Percentiles rank a stretch among this genome's conserved stretches.
These are phyloP conservation scores for Cystobasidium pallidum DNA, from an alignment of 1,284 basidiomycete genomes.

Conservation along the genomic window DNA sequence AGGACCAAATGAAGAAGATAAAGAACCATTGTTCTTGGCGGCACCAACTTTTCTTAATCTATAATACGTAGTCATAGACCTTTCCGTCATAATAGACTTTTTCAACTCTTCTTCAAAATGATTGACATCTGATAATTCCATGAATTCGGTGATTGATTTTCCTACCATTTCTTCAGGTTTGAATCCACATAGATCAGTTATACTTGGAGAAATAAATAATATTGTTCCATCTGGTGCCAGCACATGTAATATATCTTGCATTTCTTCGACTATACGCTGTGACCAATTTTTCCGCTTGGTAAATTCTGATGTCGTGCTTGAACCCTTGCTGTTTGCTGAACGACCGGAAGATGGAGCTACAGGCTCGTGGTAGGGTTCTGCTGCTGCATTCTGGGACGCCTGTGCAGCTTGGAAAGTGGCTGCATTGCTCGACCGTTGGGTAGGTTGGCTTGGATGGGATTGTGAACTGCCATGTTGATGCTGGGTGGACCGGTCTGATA, in stretches of 20 bases:
- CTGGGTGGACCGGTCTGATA: not conserved
- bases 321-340: constrained; percentile 20
- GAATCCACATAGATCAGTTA: constrained; percentile 74
- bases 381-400: not conserved
- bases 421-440: not conserved
- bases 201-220: constrained; percentile 70
- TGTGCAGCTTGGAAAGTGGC: not conserved
- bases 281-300: constrained; percentile 83
- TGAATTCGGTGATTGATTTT: constrained; percentile 65
- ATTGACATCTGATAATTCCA: constrained; percentile 67
- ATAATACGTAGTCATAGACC: constrained; percentile 66
- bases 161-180: constrained; percentile 72
- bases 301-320: constrained; percentile 66
- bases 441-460: not conserved
- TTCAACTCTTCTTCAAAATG: constrained; percentile 66
- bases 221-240: constrained; percentile 67
- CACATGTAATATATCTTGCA: constrained; percentile 73
- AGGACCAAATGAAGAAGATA: too few species aligned
- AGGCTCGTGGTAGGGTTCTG: constrained; percentile 1
- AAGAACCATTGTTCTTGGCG: not conserved
- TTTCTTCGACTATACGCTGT: constrained; percentile 74
- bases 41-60: constrained; percentile 55
- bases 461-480: constrained; percentile 4
- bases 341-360: constrained; percentile 27
- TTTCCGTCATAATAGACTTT: constrained; percentile 61